phyloP scores from a whole-genome alignment of 2,329 filamentous ascomycete genomes.

The Xylaria digitata region DNA sequence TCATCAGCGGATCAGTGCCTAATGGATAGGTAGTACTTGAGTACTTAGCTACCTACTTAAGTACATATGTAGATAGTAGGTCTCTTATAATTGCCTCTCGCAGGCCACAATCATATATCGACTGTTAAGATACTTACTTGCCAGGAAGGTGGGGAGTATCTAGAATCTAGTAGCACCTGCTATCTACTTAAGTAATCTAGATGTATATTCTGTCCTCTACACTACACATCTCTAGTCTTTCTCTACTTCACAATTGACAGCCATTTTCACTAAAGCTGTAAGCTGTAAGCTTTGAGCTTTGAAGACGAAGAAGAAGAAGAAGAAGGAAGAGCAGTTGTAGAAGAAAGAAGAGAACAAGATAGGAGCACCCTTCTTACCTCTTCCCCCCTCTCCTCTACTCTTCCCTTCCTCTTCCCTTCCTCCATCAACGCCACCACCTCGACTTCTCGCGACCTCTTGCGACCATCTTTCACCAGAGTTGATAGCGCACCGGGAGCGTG shows the following conservation, averaged over 20 bases:
- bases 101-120: background rate
- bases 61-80: too few relatives aligned
- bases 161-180: too few relatives aligned
- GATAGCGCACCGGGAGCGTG: background rate
- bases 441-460: background rate
- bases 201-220: background rate
- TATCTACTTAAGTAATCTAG: too few relatives aligned
- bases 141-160: too few relatives aligned
- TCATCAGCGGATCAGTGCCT: constrained; percentile 38
- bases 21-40: background rate
- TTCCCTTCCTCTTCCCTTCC: background rate
- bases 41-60: constrained; percentile 1
- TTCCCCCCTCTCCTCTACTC: background rate
- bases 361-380: too few relatives aligned
- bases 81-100: background rate
- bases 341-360: too few relatives aligned
- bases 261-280: background rate
- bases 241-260: background rate
- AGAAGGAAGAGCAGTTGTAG: too few relatives aligned
- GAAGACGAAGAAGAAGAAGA: too few relatives aligned
- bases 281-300: too few relatives aligned
- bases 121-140: too few relatives aligned
- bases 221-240: background rate
- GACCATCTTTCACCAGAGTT: background rate
- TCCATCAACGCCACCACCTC: background rate